Percentiles rank a stretch among this genome's conserved stretches.
Conservation (phyloP, 805 yeast genomes). For the Saturnispora serradocipensis region DNA sequence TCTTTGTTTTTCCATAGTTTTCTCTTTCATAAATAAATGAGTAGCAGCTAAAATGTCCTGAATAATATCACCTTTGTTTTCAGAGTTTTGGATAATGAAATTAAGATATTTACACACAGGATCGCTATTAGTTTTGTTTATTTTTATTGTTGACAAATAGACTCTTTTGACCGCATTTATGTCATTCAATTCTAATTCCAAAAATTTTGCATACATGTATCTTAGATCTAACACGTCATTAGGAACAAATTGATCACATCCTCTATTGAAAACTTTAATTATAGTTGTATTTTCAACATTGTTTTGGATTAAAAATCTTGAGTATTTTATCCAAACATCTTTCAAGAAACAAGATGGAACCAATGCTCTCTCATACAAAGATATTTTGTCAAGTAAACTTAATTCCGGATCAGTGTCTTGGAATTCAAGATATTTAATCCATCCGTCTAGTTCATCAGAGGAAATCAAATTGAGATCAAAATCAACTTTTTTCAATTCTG, state of each 20-base stretch:
- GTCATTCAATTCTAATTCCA: conserved; percentile 16
- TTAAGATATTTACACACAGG: conserved; percentile 10
- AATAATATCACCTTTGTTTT: conserved; percentile 4
- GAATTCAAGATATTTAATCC: conserved; percentile 57
- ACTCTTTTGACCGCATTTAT: conserved; percentile 16
- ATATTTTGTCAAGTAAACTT: conserved; percentile 25
- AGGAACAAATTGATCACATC: conserved; percentile 33
- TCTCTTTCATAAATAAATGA: conserved; percentile 12
- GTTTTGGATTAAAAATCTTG: conserved; percentile 39
- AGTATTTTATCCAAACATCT: conserved; percentile 61
- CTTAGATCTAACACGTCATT: conserved; percentile 19
- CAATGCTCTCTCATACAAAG: conserved; percentile 64
- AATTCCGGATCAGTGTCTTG: conserved; percentile 23
- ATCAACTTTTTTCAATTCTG: conserved; percentile 45
- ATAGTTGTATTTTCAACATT: conserved; percentile 26
- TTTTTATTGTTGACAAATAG: conserved; percentile 13
- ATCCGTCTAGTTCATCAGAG: conserved; percentile 36
- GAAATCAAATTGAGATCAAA: conserved; percentile 44
- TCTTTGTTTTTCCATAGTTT: background rate
- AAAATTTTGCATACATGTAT: conserved; percentile 24
- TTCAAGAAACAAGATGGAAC: conserved; percentile 55
- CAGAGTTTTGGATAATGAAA: conserved; percentile 6
- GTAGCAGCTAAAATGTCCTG: conserved; percentile 13
- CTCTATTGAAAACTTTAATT: conserved; percentile 39
- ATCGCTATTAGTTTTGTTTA: conserved; percentile 7